Conservation (phyloP, 441 rosid genomes). For the Adansonia grandidieri region DNA sequence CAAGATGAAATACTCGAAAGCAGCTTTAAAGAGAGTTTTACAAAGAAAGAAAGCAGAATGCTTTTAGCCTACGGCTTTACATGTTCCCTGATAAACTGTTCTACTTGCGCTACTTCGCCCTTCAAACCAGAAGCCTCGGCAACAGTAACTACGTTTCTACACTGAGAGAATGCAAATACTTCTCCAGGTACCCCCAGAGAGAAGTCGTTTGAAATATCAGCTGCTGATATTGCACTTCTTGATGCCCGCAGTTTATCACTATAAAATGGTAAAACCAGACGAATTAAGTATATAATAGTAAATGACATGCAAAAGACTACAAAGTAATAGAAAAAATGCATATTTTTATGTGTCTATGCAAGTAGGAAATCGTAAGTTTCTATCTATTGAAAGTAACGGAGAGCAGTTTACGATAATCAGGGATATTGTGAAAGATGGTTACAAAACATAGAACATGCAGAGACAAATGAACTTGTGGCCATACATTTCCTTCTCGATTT, state of each 20-base stretch:
- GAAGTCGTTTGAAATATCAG: slow-evolving; percentile 80
- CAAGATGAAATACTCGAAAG: not conserved
- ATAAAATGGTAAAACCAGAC: slow-evolving; percentile 32
- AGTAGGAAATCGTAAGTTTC: not conserved
- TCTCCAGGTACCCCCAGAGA: slow-evolving; percentile 77
- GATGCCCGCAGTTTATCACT: slow-evolving; percentile 82
- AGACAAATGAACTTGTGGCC: slow-evolving; percentile 22
- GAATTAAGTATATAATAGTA: not conserved
- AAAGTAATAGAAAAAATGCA: not conserved
- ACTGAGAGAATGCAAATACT: slow-evolving; percentile 70
- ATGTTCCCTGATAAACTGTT: slow-evolving; percentile 72
- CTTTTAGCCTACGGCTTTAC: slow-evolving; percentile 57
- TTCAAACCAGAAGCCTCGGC: slow-evolving; percentile 82
- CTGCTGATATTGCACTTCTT: slow-evolving; percentile 72
- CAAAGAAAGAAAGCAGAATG: slow-evolving; percentile 12
- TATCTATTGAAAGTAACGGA: not conserved
- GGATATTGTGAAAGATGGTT: not conserved
- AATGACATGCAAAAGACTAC: not conserved
- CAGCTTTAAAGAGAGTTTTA: not conserved
- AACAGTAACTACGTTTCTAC: slow-evolving; percentile 70
- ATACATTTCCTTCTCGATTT: slow-evolving; percentile 95
- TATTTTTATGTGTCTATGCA: not conserved
- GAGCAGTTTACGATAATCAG: not conserved
- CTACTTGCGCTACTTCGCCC: slow-evolving; percentile 65
- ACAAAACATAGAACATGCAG: slow-evolving; percentile 4